phyloP scores from a whole-genome alignment of 2,329 filamentous ascomycete species.

The Alternaria conjuncta region DNA sequence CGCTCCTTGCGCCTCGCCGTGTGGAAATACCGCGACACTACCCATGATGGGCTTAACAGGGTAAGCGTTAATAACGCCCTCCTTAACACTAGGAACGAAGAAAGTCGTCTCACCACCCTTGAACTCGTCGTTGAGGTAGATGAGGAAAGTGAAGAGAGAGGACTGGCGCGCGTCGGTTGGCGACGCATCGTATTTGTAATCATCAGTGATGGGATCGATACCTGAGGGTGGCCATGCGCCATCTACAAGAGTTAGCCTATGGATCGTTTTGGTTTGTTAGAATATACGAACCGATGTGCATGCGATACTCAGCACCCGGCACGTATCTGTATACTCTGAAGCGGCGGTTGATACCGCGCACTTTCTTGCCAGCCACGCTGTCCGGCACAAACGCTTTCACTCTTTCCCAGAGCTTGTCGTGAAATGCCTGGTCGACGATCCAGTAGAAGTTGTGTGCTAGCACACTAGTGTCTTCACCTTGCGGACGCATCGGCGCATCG shows the following conservation, averaged over 20 bases:
- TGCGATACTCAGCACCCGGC: constrained; percentile 73
- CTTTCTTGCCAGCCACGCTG: constrained; percentile 61
- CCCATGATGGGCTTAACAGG: constrained; percentile 73
- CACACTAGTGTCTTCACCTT: constrained; percentile 67
- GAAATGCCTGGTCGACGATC: constrained; percentile 69
- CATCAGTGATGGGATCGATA: constrained; percentile 60
- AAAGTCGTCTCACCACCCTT: constrained; percentile 75
- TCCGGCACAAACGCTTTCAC: constrained; percentile 65
- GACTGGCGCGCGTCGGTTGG: constrained; percentile 66
- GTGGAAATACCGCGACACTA: constrained; percentile 71
- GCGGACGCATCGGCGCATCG: constrained; percentile 70
- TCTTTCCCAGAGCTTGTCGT: constrained; percentile 68
- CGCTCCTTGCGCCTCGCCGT: constrained; percentile 70
- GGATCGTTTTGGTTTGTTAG: background rate
- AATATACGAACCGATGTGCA: constrained; percentile 61
- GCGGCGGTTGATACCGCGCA: constrained; percentile 70
- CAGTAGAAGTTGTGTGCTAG: constrained; percentile 78
- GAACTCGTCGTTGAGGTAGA: constrained; percentile 76
- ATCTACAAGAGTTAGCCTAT: constrained; percentile 47
- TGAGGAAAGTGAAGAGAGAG: constrained; percentile 71
- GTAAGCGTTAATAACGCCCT: constrained; percentile 73
- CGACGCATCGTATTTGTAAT: constrained; percentile 71
- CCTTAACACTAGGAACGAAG: constrained; percentile 68
- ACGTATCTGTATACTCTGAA: constrained; percentile 77
- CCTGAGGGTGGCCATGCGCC: constrained; percentile 76